Percentiles rank a stretch among this genome's conserved stretches.
phyloP scores from a whole-genome alignment of 371 early-diverging fungal species.

The Mucor circinelloides region DNA sequence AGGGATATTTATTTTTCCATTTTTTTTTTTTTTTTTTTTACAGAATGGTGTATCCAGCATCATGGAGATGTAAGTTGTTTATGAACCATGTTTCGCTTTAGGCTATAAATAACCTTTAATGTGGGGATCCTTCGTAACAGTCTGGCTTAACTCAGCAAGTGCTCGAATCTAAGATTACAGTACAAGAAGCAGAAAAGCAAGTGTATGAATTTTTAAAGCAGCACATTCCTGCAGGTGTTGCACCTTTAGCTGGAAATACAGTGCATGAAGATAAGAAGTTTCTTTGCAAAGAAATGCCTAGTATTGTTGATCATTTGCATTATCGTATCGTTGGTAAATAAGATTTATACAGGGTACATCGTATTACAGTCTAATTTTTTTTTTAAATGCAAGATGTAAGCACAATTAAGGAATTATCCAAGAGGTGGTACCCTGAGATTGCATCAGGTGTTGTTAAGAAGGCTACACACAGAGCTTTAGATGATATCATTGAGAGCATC shows the following conservation, averaged over 20 bases:
- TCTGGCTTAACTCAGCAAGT: conserved; percentile 87
- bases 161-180: conserved; percentile 67
- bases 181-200: conserved; percentile 70
- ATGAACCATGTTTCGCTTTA: not conserved
- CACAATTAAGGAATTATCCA: conserved; percentile 85
- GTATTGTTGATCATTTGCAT: conserved; percentile 76
- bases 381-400: conserved; percentile 73
- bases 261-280: conserved; percentile 91
- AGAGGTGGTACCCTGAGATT: conserved; percentile 72
- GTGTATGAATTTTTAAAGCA: conserved; percentile 74
- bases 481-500: conserved; percentile 91
- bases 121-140: conserved; percentile 26
- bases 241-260: conserved; percentile 91
- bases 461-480: conserved; percentile 76
- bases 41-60: conserved; percentile 88
- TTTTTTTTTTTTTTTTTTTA: not conserved
- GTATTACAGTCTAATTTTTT: not conserved
- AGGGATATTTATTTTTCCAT: not conserved
- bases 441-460: conserved; percentile 60
- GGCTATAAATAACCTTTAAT: not conserved
- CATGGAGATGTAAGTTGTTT: conserved; percentile 67
- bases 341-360: not conserved
- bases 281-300: conserved; percentile 81
- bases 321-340: conserved; percentile 79
- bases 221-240: conserved; percentile 66